Evolutionary conservation across 306 rosid genomes (phyloP).

Genomic region (Oxytropis ochrocephala): DNA sequence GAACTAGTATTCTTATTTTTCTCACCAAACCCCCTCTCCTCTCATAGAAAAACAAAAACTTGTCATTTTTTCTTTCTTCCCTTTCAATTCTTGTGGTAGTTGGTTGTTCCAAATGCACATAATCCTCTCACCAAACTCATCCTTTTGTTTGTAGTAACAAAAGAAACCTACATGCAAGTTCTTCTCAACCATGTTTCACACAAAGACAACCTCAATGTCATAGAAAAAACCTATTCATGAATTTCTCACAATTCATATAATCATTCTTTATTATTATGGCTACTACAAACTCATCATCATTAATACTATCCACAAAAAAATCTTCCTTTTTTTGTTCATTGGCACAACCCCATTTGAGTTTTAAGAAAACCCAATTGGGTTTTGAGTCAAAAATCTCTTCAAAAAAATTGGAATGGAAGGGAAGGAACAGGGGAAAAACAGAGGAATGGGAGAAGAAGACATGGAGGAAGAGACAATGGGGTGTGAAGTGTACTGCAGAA

Average conservation of each 20-base stretch:
- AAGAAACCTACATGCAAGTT: background rate
- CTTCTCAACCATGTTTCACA: background rate
- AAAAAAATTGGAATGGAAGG: constrained; percentile 23
- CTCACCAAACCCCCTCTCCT: constrained; percentile 24
- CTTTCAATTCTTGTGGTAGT: constrained; percentile 7
- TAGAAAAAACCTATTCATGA: background rate
- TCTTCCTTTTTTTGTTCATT: constrained; percentile 10
- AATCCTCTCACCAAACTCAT: constrained; percentile 10
- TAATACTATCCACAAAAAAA: background rate
- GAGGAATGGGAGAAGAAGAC: constrained; percentile 12
- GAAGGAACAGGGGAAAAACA: background rate
- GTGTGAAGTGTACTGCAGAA: constrained; percentile 56
- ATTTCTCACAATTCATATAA: background rate
- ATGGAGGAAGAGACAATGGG: background rate
- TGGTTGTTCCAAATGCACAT: constrained; percentile 13
- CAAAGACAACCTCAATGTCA: background rate
- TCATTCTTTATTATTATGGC: constrained; percentile 28
- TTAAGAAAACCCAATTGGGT: constrained; percentile 27
- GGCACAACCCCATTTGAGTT: constrained; percentile 20
- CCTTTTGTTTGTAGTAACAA: background rate
- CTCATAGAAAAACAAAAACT: background rate
- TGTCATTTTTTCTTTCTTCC: background rate
- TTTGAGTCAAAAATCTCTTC: constrained; percentile 20
- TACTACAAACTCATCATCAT: constrained; percentile 16
- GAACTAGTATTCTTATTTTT: background rate